phyloP scores from a whole-genome alignment of 805 yeast species.

The Sugiyamaella floridensis region DNA sequence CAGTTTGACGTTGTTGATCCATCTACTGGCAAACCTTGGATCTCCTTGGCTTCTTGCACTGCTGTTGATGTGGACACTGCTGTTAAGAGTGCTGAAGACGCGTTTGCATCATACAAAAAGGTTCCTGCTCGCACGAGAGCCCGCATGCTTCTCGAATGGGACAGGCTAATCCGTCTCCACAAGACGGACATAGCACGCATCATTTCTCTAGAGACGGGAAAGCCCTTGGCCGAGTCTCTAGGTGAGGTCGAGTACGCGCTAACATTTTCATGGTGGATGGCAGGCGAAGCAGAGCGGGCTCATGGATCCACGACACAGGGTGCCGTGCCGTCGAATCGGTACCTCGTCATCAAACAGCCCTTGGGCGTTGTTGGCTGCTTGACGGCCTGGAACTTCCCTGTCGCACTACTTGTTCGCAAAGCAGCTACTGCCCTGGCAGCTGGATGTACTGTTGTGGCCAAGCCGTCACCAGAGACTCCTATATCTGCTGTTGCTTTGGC shows the following conservation, averaged over 20 bases:
- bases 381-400: slow-evolving; percentile 82
- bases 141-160: slow-evolving; percentile 45
- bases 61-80: slow-evolving; percentile 41
- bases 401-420: slow-evolving; percentile 68
- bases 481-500: slow-evolving; percentile 64
- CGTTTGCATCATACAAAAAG: slow-evolving; percentile 47
- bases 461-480: slow-evolving; percentile 76
- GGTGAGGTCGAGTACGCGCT: slow-evolving; percentile 67
- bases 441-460: slow-evolving; percentile 69
- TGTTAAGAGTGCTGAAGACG: slow-evolving; percentile 45
- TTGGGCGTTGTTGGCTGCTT: slow-evolving; percentile 70
- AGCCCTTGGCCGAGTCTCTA: slow-evolving; percentile 56
- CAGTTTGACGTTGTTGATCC: slow-evolving; percentile 73
- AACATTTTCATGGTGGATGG: slow-evolving; percentile 82
- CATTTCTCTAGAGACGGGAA: slow-evolving; percentile 67
- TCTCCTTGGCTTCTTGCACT: slow-evolving; percentile 25
- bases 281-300: slow-evolving; percentile 44
- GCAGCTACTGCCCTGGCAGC: slow-evolving; percentile 72
- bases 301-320: slow-evolving; percentile 8
- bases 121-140: slow-evolving; percentile 54
- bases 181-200: slow-evolving; percentile 57
- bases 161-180: slow-evolving; percentile 48
- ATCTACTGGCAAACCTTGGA: slow-evolving; percentile 47
- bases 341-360: slow-evolving; percentile 60
- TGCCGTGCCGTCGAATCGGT: slow-evolving; percentile 30